phyloP scores from a whole-genome alignment of 129 eudicot genomes.

The Cynara cardunculus region DNA sequence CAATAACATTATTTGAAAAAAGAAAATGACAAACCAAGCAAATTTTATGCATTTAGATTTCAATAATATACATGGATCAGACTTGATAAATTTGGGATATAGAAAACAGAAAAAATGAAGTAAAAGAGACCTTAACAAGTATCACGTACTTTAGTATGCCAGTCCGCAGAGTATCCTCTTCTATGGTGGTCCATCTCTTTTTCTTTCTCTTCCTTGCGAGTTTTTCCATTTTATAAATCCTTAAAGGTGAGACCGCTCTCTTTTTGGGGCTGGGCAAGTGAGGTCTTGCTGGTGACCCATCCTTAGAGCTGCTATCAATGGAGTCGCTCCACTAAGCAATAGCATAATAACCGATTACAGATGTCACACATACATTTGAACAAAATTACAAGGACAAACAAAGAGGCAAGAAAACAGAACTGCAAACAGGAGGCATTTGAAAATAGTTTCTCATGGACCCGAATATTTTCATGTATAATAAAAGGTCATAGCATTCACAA shows the following conservation, averaged over 20 bases:
- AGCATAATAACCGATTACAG: constrained; percentile 8
- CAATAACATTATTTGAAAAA: not conserved
- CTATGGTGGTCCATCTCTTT: constrained; percentile 50
- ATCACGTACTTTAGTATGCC: constrained; percentile 64
- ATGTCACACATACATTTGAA: not conserved
- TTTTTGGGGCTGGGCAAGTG: constrained; percentile 51
- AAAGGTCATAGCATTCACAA: not conserved
- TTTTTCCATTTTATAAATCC: constrained; percentile 27
- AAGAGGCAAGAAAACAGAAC: not conserved
- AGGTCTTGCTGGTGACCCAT: constrained; percentile 40
- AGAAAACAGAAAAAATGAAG: not conserved
- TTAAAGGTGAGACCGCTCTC: constrained; percentile 52
- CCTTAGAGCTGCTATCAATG: constrained; percentile 31
- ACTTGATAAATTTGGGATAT: not conserved
- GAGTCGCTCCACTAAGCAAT: constrained; percentile 79
- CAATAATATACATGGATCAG: not conserved
- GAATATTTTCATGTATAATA: not conserved
- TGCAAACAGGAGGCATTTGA: not conserved
- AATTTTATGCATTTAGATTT: constrained; percentile 2
- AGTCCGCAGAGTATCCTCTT: constrained; percentile 65
- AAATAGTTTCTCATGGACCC: not conserved
- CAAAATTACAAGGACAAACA: not conserved
- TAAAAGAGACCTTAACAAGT: not conserved
- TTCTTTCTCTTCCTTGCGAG: constrained; percentile 41
- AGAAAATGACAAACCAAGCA: not conserved